Base-by-base conservation (phyloP, 2,329 filamentous ascomycete species). In the Colletotrichum sp. region DNA sequence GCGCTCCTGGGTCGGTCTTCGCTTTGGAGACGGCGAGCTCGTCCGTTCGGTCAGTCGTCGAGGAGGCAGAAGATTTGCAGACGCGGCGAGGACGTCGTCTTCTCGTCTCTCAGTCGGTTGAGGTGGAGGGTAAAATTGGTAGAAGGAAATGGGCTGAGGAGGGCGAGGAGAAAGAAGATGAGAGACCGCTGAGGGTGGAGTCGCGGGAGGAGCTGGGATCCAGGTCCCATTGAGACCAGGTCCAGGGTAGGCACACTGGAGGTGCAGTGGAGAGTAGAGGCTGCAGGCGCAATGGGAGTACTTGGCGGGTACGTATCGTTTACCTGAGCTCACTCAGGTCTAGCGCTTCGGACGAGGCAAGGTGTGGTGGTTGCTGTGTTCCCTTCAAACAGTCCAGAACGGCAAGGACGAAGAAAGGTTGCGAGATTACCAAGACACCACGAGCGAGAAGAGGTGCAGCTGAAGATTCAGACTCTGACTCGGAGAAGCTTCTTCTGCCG, bases 181-280 rank as follows among this genome's bases (percentile, higher is more conserved):
- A 66, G 59, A 59, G 59, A 67, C 59, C 34, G 57, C 70, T 64
- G 73, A 36, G 26, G 59, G 73, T 75, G 73, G 70, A 75, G 57
- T 55, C 70, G 70, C 64, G 73, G 73, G 70, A 76, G 71, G 74
- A 76, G 74, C 74, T 76, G 74, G 74, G 74, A 76, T 75, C 21
- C n/a, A 57, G 64, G 59, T 39, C 70, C 70, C 55, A 59, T 32
- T 36, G 14, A 21, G 57, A 65, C 65, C 28, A 69, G 74, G 74
- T 69, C 59, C 74, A 73, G 74, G 73, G 70, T 60, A 59, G 74
- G 70, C 52, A 30, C 52, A 34, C 55, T 75, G 72, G 63, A 75
- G 72, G 60, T 26, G 39, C 43, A 59, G 63, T 61, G 68, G 63
- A 65, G 67, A 63, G 72, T 9, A 55, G 39, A 21, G 24, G 59